Percentiles rank a stretch among this genome's conserved stretches.
Evolutionary conservation across 2,329 filamentous ascomycete species (phyloP).

Genomic region (Arthrobotrys sinensis): DNA sequence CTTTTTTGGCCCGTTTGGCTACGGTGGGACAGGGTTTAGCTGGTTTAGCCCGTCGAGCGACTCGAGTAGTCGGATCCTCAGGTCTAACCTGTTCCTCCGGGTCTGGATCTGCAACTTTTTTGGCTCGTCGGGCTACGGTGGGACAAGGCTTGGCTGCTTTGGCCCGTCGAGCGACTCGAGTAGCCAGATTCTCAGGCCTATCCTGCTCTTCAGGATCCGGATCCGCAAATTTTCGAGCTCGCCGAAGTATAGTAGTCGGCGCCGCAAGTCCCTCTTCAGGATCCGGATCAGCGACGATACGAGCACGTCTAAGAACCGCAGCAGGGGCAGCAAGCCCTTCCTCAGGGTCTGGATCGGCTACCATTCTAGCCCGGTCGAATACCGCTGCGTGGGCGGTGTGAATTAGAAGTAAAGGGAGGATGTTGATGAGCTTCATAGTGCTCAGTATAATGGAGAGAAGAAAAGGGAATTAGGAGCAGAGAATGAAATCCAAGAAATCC

Average conservation of each 20-base stretch:
- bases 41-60: neutral
- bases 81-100: neutral
- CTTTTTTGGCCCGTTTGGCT: neutral
- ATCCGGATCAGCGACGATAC: conserved; percentile 6
- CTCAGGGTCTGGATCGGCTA: neutral
- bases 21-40: neutral
- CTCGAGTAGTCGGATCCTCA: neutral
- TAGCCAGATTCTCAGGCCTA: neutral
- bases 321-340: neutral
- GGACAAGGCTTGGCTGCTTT: neutral
- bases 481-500: too few species aligned
- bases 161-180: neutral
- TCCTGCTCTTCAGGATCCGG: conserved; percentile 13
- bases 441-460: neutral
- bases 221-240: neutral
- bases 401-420: conserved; percentile 13
- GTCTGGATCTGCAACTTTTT: neutral
- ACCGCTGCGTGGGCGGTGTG: conserved; percentile 14
- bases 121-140: neutral
- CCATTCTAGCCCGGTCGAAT: neutral
- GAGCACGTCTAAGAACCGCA: conserved; percentile 1
- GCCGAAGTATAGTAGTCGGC: neutral
- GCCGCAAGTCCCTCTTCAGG: conserved; percentile 2
- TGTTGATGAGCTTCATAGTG: conserved; percentile 22
- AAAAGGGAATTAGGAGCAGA: too few species aligned